phyloP scores from a whole-genome alignment of 495 filamentous ascomycete genomes.

The Neurospora pannonica region DNA sequence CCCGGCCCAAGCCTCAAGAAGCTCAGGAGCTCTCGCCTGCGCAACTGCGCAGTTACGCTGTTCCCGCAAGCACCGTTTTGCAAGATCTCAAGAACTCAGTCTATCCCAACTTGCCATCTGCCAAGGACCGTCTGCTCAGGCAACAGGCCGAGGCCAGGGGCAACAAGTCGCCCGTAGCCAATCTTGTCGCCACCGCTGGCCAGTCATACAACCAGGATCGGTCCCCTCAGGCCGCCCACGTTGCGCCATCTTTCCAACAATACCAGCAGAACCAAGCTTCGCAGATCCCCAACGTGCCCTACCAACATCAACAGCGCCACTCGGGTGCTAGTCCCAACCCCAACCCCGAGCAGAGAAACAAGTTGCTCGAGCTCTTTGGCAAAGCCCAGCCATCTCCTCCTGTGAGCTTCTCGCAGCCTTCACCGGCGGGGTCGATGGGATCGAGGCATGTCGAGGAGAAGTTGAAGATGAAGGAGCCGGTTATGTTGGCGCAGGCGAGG shows the following conservation, averaged over 20 bases:
- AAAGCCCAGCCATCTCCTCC: conserved; percentile 29
- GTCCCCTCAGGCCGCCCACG: conserved; percentile 1
- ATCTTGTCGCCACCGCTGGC: conserved; percentile 8
- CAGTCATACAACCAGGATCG: conserved; percentile 13
- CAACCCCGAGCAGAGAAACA: conserved; percentile 52
- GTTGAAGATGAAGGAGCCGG: conserved; percentile 24
- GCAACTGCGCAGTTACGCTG: conserved; percentile 12
- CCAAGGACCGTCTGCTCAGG: conserved; percentile 9
- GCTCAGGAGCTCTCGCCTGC: conserved; percentile 1
- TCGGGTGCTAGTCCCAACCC: conserved; percentile 12
- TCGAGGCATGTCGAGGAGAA: conserved; percentile 37
- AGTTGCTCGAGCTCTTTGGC: conserved; percentile 63
- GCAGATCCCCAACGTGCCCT: background rate
- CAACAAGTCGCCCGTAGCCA: conserved; percentile 12
- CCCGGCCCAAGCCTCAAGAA: conserved; percentile 24
- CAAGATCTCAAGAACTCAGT: conserved; percentile 6
- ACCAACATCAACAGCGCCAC: conserved; percentile 10
- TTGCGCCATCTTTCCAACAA: conserved; percentile 7
- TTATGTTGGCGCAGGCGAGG: conserved; percentile 26
- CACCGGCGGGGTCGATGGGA: conserved; percentile 23
- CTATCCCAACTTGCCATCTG: conserved; percentile 11
- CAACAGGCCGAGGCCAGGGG: conserved; percentile 10
- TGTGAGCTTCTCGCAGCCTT: conserved; percentile 10
- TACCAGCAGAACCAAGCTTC: conserved; percentile 7
- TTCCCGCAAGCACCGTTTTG: background rate